Evolutionary conservation across 495 filamentous ascomycete species (phyloP).

Genomic region (Usnea hakonensis): DNA sequence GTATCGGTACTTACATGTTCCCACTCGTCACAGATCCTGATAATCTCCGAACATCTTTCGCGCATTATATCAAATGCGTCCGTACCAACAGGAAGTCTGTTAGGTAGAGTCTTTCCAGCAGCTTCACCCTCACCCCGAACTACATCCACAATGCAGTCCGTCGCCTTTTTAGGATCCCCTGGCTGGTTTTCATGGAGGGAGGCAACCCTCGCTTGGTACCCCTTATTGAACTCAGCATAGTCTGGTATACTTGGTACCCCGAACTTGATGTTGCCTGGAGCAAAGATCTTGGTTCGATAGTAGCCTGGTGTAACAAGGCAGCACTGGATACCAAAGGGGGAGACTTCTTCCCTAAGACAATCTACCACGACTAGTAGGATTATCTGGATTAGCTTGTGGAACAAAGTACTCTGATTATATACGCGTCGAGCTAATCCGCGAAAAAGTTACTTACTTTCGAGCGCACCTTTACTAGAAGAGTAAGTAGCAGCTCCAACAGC

Average conservation of each 20-base stretch:
- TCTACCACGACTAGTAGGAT: slow-evolving; percentile 18
- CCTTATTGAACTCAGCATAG: neutral
- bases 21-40: neutral
- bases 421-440: too few species aligned
- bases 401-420: too few species aligned
- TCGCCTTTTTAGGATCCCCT: neutral
- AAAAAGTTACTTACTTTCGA: slow-evolving; percentile 14
- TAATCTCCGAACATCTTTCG: neutral
- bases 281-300: slow-evolving; percentile 30
- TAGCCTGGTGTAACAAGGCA: slow-evolving; percentile 32
- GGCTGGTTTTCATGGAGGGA: neutral
- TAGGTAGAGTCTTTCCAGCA: neutral
- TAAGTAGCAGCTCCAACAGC: slow-evolving; percentile 23
- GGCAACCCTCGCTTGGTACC: neutral
- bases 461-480: slow-evolving; percentile 30
- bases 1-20: neutral
- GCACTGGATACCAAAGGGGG: slow-evolving; percentile 28
- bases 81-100: neutral
- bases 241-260: neutral
- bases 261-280: neutral
- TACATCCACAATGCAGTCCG: neutral
- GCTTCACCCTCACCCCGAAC: neutral
- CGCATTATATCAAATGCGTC: neutral
- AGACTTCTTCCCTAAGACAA: slow-evolving; percentile 24
- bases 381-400: too few species aligned